Conservation (phyloP, 352 stramenopile genomes). For the Globisporangium solare region DNA sequence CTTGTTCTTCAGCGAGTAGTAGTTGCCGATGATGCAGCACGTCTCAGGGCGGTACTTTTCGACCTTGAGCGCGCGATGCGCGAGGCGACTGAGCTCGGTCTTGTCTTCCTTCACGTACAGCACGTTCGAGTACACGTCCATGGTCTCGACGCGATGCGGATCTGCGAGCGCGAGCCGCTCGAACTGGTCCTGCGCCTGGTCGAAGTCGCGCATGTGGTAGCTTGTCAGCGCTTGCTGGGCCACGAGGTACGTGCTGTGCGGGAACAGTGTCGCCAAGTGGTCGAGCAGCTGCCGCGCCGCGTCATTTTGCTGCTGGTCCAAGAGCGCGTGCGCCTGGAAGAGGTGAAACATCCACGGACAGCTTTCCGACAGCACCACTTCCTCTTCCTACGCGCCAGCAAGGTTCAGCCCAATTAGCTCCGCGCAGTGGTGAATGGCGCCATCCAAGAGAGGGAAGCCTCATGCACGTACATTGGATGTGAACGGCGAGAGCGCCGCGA, state of each 20-base stretch:
- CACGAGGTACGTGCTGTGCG: slow-evolving; percentile 66
- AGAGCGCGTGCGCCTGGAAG: slow-evolving; percentile 74
- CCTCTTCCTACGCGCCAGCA: slow-evolving; percentile 38
- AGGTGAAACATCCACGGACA: slow-evolving; percentile 82
- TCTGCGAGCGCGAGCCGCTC: slow-evolving; percentile 54
- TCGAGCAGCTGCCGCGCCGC: slow-evolving; percentile 50
- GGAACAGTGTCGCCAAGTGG: slow-evolving; percentile 48
- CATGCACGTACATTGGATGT: slow-evolving; percentile 28
- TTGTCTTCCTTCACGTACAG: slow-evolving; percentile 87
- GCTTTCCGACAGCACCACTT: slow-evolving; percentile 37
- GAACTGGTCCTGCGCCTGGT: slow-evolving; percentile 73
- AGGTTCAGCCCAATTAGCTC: slow-evolving; percentile 11
- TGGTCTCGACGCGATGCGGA: slow-evolving; percentile 71
- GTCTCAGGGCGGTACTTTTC: slow-evolving; percentile 98
- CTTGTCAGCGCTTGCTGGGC: slow-evolving; percentile 72
- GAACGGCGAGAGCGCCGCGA: slow-evolving; percentile 70
- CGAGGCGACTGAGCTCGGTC: slow-evolving; percentile 83
- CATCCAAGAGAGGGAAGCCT: neutral
- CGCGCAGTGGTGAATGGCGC: neutral
- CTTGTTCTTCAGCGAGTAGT: slow-evolving; percentile 89
- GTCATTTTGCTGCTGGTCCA: slow-evolving; percentile 79
- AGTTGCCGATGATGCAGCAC: slow-evolving; percentile 96
- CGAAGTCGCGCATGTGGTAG: slow-evolving; percentile 84
- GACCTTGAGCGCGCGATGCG: slow-evolving; percentile 88
- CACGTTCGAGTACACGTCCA: slow-evolving; percentile 87